Evolutionary conservation across 2,329 filamentous ascomycete genomes (phyloP).

Genomic region (Stemphylium vesicarium): DNA sequence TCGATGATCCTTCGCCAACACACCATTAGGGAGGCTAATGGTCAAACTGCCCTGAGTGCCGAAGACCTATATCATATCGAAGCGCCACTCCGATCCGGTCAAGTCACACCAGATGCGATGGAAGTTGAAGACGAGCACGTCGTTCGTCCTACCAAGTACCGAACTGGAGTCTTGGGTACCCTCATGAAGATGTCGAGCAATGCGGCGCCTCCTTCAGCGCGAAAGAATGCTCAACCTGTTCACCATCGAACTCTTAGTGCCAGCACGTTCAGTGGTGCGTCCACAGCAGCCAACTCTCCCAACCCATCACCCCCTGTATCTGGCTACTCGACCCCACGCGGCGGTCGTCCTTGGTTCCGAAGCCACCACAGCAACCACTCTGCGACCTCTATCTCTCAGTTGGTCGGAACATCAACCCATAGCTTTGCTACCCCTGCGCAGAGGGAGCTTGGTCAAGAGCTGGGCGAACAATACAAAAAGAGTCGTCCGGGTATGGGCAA

Average conservation of each 20-base stretch:
- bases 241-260: conserved; percentile 36
- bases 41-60: conserved; percentile 21
- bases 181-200: conserved; percentile 63
- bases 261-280: conserved; percentile 41
- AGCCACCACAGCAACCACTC: conserved; percentile 46
- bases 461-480: conserved; percentile 51
- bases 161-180: conserved; percentile 74
- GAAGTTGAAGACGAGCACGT: conserved; percentile 68
- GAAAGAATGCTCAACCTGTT: background rate
- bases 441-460: conserved; percentile 51
- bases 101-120: conserved; percentile 56
- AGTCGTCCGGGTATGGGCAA: conserved; percentile 46
- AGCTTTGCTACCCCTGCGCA: conserved; percentile 51
- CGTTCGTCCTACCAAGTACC: conserved; percentile 70
- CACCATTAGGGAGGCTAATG: conserved; percentile 27
- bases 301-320: conserved; percentile 51
- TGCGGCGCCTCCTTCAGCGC: conserved; percentile 14
- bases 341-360: conserved; percentile 47
- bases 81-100: conserved; percentile 51
- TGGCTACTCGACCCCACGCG: conserved; percentile 50
- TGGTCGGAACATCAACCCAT: conserved; percentile 54
- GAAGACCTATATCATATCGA: conserved; percentile 43
- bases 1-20: conserved; percentile 44
- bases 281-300: conserved; percentile 46
- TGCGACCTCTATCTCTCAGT: conserved; percentile 50